Percentiles rank a stretch among this genome's conserved stretches.
phyloP scores from a whole-genome alignment of 2,329 filamentous ascomycete genomes.

The Herpotrichia juniperi region DNA sequence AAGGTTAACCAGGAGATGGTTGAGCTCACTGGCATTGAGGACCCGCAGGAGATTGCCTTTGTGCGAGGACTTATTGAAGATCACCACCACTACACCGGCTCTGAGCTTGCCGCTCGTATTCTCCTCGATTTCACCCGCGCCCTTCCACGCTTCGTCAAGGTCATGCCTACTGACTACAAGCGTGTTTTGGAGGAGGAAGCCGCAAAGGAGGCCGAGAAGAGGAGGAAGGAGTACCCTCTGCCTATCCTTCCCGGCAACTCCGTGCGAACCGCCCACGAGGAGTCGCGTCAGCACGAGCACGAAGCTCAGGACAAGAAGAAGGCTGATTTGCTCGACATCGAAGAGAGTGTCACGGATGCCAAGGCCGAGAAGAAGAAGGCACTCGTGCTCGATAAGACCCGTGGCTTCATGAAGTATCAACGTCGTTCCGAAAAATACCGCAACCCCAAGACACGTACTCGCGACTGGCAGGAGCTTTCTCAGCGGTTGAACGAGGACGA shows the following conservation, averaged over 20 bases:
- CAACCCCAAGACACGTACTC: constrained; percentile 78
- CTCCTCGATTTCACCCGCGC: constrained; percentile 95
- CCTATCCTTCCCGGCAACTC: constrained; percentile 74
- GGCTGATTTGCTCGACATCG: constrained; percentile 76
- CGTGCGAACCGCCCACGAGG: constrained; percentile 59
- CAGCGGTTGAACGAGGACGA: constrained; percentile 89
- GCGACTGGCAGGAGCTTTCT: constrained; percentile 93
- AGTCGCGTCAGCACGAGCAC: constrained; percentile 64
- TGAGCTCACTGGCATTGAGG: constrained; percentile 81
- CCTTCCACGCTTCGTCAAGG: constrained; percentile 88
- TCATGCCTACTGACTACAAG: constrained; percentile 95
- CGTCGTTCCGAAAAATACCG: constrained; percentile 94
- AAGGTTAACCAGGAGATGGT: constrained; percentile 99
- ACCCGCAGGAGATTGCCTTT: constrained; percentile 87
- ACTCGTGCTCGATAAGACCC: constrained; percentile 95
- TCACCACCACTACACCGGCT: constrained; percentile 97
- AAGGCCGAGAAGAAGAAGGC: constrained; percentile 90
- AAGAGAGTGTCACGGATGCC: constrained; percentile 85
- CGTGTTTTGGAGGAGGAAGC: constrained; percentile 86
- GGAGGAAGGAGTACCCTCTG: constrained; percentile 81
- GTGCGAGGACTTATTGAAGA: constrained; percentile 92
- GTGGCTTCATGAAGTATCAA: constrained; percentile 96
- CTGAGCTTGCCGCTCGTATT: constrained; percentile 89
- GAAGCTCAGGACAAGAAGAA: constrained; percentile 71
- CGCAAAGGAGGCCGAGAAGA: constrained; percentile 81